Percentiles rank a stretch among this genome's conserved stretches.
These are phyloP conservation scores for Crataegus laevigata DNA, from an alignment of 306 rosid species.

Conservation along the genomic window DNA sequence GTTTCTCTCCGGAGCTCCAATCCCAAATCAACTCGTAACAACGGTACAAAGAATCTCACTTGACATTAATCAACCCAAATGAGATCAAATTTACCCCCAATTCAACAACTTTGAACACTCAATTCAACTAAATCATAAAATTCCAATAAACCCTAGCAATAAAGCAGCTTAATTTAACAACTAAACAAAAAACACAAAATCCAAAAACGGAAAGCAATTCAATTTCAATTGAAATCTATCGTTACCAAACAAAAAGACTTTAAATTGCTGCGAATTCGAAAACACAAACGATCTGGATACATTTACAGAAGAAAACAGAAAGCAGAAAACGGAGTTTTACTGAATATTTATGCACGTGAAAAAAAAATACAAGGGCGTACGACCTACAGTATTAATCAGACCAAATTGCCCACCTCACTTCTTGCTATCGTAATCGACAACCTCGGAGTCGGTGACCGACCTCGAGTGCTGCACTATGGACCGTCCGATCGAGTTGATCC, in stretches of 20 bases:
- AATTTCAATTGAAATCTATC: constrained; percentile 2
- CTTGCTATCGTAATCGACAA: constrained; percentile 55
- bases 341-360: constrained; percentile 2
- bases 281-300: background rate
- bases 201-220: background rate
- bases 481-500: constrained; percentile 66
- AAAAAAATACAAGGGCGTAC: background rate
- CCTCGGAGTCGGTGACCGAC: constrained; percentile 60
- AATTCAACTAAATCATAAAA: background rate
- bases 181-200: background rate
- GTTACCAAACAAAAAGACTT: constrained; percentile 1
- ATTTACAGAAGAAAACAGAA: constrained; percentile 4
- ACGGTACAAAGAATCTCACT: background rate
- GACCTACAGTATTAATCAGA: background rate
- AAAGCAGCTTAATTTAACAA: background rate
- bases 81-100: background rate
- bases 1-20: background rate
- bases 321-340: background rate
- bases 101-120: background rate
- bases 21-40: no score
- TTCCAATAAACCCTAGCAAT: background rate
- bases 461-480: constrained; percentile 62
- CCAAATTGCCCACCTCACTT: constrained; percentile 16
- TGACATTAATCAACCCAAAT: background rate
- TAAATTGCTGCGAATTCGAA: background rate